Conservation (phyloP, 2,329 filamentous ascomycete genomes). For the Verticillium isaacii region DNA sequence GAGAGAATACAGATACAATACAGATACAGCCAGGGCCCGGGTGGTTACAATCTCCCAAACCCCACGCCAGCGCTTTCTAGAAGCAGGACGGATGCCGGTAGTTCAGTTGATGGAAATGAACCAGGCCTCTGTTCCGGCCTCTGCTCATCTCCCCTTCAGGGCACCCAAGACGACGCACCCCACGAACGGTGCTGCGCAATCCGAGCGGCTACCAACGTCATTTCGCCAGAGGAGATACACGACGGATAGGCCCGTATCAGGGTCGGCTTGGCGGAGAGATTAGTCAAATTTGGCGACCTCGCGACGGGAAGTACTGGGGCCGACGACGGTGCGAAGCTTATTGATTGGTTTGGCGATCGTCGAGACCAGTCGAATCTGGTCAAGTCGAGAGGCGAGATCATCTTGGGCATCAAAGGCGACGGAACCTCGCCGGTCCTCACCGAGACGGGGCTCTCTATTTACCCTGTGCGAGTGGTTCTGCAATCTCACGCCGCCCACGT, state of each 20-base stretch:
- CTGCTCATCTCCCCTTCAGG: conserved; percentile 9
- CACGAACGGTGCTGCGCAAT: conserved; percentile 1
- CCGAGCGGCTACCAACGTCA: background rate
- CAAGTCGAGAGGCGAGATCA: background rate
- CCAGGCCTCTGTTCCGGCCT: background rate
- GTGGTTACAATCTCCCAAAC: conserved; percentile 10
- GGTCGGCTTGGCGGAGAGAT: conserved; percentile 7
- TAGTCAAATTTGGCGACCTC: background rate
- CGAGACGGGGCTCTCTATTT: too few species aligned
- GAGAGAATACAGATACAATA: background rate
- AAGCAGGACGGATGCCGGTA: conserved; percentile 12
- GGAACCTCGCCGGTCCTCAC: background rate
- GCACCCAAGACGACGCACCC: conserved; percentile 1
- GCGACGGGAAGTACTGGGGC: conserved; percentile 6
- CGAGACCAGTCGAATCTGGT: background rate
- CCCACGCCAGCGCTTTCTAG: conserved; percentile 13
- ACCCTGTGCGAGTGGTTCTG: too few species aligned
- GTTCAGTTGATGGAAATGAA: conserved; percentile 12
- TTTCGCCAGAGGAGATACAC: conserved; percentile 3
- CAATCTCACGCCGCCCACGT: too few species aligned
- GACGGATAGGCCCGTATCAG: conserved; percentile 6
- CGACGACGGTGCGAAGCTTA: background rate
- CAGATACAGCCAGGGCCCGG: background rate
- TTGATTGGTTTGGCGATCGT: background rate
- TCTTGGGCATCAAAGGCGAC: background rate